phyloP scores from a whole-genome alignment of 495 filamentous ascomycete genomes.

The Tuber indicum region DNA sequence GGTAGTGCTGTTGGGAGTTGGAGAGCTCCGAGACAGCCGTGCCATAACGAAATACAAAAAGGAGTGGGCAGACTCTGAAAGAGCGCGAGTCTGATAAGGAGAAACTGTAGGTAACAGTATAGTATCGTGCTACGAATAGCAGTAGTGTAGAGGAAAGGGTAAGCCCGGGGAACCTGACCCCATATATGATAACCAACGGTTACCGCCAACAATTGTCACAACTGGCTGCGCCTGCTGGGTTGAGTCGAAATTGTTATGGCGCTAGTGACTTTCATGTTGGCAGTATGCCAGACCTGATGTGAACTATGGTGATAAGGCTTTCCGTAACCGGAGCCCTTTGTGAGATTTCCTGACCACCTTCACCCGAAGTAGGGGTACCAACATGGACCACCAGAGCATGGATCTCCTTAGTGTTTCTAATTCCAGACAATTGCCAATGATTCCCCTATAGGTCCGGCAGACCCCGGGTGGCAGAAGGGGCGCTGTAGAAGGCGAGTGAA shows the following conservation, averaged over 20 bases:
- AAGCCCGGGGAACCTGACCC: neutral
- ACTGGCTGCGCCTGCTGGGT: neutral
- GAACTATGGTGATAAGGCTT: neutral
- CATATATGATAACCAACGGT: neutral
- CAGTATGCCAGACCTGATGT: neutral
- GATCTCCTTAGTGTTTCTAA: neutral
- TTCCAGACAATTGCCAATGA: neutral
- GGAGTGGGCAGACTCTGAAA: neutral
- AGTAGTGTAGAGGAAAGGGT: neutral
- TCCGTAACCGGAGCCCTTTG: neutral
- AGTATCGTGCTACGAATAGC: neutral
- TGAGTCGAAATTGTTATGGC: neutral
- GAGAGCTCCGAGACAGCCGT: neutral
- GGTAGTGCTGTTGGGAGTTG: neutral
- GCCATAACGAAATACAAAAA: neutral
- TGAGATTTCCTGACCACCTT: neutral
- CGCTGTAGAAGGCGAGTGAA: neutral
- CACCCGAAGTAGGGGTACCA: neutral
- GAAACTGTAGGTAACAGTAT: neutral
- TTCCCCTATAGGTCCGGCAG: neutral
- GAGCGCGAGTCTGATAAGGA: neutral
- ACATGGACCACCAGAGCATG: neutral
- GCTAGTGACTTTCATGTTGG: neutral
- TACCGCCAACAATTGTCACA: neutral
- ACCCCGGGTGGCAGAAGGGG: neutral